Evolutionary conservation across 2,329 filamentous ascomycete genomes (phyloP), one percentile per base, ranked within the genome.

Genomic region (Xylaria sp.): DNA sequence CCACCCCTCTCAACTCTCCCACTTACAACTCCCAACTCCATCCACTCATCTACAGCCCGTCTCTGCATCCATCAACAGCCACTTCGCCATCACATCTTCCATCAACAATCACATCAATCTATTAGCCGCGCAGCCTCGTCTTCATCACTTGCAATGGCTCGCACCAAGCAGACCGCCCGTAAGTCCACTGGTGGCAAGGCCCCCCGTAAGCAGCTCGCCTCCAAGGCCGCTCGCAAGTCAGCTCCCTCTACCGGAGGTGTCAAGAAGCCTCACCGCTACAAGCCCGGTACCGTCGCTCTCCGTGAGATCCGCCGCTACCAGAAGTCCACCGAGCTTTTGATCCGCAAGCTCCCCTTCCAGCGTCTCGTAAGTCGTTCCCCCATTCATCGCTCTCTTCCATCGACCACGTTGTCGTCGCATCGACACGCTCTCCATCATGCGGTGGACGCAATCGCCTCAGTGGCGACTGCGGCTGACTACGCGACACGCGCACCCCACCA

Each of bases 251-350:
- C 96, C 82, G 96, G 95, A 78, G 92, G 92, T 90, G 92, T 95
- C 89, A 96, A 96, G 92, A 96, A 96, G 92, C 92, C 92, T 84
- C 92, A 94, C 86, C 88, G 92, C 79, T 84, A 94, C 82, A 94
- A 94, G 92, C 92, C 92, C 79, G 92, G 91, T 88, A 97, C 96
- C 80, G 92, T 97, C 84, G 95, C 95, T 88, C 92, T 98, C 78
- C 93, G 94, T 89, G 96, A 99, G 86, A 99, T 99, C 78, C 92
- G 95, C 87, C 92, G 92, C 79, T 98, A 98, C 87, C 95, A 98
- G 86, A 97, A 97, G 86, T 93, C 91, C 72, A 97, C 95, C 58
- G 94, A 98, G 85, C 90, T 99, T 58, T 86, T 99, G 76, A 94
- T 99, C 84, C 90, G 93, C 84, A 98, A 97, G 88, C 91, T 97